Conservation (phyloP, 176 grass and related monocot genomes). For the Miscanthus lutarioriparius region DNA sequence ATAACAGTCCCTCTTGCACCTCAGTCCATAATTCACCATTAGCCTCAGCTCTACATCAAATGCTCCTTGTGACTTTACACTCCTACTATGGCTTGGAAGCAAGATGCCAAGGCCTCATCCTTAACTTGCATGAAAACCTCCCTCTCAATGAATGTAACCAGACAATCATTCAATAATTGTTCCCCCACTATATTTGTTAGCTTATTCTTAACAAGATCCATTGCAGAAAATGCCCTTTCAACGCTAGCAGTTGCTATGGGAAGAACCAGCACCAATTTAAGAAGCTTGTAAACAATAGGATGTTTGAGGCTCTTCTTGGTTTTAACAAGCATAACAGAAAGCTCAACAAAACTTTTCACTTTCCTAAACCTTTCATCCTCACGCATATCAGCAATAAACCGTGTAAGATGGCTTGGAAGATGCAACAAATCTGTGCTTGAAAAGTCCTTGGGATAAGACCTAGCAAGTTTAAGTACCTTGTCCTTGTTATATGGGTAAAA, state of each 20-base stretch:
- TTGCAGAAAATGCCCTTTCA: background rate
- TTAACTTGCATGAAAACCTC: background rate
- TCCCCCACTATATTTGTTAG: background rate
- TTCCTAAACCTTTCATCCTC: background rate
- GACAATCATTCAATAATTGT: slow-evolving; percentile 3
- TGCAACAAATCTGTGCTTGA: background rate
- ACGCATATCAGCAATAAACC: background rate
- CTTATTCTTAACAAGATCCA: background rate
- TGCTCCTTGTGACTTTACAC: background rate
- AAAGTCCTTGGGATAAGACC: background rate
- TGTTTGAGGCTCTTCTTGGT: background rate
- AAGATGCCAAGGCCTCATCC: background rate
- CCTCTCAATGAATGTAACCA: background rate
- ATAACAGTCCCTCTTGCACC: background rate
- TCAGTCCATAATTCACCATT: background rate
- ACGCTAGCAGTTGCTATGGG: background rate
- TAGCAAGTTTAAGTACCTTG: slow-evolving; percentile 10
- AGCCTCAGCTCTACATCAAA: background rate
- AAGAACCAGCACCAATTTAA: slow-evolving; percentile 9
- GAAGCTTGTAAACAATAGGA: slow-evolving; percentile 11
- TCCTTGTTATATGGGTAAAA: background rate
- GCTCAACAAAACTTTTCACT: background rate
- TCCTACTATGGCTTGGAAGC: background rate
- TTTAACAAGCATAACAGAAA: slow-evolving; percentile 11
- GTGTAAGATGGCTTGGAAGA: background rate